Percentiles rank a stretch among this genome's conserved stretches.
Conservation (phyloP, 176 grass and related monocot genomes). For the Hordeum vulgare region MorexV3_pseudomolecules_assembly NC_058520.1:506527902-506528401, state of each 20-base stretch:
- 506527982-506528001: background rate
- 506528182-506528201: constrained; percentile 53
- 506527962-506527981: constrained; percentile 54
- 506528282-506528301: constrained; percentile 91
- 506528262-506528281: constrained; percentile 91
- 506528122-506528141: background rate
- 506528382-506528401: background rate
- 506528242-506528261: constrained; percentile 95
- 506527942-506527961: constrained; percentile 99
- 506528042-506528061: too few species aligned
- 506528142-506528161: constrained; percentile 20
- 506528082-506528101: too few species aligned
- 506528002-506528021: too few species aligned
- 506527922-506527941: constrained; percentile 95
- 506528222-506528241: constrained; percentile 87
- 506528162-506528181: constrained; percentile 7
- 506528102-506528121: too few species aligned
- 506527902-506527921: constrained; percentile 96
- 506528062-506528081: too few species aligned
- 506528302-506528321: constrained; percentile 91
- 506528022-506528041: too few species aligned
- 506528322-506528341: background rate
- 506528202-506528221: constrained; percentile 99
- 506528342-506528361: background rate
- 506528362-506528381: background rate